phyloP scores from a whole-genome alignment of 1,139 yeast genomes.

The Hyphopichia khmerensis region DNA sequence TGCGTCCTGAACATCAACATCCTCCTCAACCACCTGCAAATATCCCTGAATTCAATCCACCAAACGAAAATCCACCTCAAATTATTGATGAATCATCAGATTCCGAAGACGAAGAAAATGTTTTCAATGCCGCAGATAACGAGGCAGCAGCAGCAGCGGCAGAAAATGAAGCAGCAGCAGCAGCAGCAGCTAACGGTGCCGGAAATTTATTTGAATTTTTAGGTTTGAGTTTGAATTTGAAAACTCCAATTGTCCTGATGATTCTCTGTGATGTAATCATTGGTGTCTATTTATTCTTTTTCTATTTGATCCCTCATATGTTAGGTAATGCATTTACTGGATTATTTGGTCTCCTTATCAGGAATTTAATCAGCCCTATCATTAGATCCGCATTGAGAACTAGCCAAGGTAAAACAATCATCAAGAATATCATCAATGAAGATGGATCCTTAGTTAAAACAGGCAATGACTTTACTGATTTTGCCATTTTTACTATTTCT shows the following conservation, averaged over 20 bases:
- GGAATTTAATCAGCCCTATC: background rate
- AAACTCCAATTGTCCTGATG: conserved; percentile 39
- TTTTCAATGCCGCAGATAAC: conserved; percentile 8
- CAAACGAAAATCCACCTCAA: background rate
- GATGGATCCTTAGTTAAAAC: conserved; percentile 5
- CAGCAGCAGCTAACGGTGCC: conserved; percentile 14
- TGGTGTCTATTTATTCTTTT: conserved; percentile 39
- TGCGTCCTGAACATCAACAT: background rate
- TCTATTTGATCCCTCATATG: conserved; percentile 57
- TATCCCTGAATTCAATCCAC: background rate
- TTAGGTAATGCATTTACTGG: conserved; percentile 38
- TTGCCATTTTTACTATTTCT: conserved; percentile 7
- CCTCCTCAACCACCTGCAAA: background rate
- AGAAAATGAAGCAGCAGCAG: conserved; percentile 11
- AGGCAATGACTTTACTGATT: conserved; percentile 12
- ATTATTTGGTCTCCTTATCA: conserved; percentile 10
- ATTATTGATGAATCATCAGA: background rate
- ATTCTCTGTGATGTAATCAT: conserved; percentile 41
- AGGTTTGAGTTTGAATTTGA: conserved; percentile 34
- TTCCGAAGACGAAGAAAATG: conserved; percentile 1
- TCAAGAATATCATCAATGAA: background rate
- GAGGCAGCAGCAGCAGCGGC: conserved; percentile 8
- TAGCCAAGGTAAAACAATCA: background rate
- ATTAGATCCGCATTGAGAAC: background rate
- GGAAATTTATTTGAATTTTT: conserved; percentile 34